phyloP scores from a whole-genome alignment of 2,329 filamentous ascomycete genomes.

The Fusarium buharicum region DNA sequence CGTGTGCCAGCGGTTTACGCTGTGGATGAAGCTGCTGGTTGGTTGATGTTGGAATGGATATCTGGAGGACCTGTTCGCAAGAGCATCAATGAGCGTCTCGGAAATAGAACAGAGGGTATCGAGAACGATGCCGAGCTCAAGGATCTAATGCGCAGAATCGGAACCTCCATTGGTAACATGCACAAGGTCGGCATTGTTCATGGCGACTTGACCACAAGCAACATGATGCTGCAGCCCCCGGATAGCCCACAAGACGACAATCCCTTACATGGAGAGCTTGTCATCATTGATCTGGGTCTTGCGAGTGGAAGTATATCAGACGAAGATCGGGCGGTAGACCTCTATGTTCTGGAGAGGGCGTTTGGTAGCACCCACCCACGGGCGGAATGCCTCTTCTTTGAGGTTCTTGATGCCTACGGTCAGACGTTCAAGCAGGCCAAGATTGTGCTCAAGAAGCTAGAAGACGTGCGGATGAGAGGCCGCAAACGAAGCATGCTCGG shows the following conservation, averaged over 20 bases:
- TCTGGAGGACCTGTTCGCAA: conserved; percentile 76
- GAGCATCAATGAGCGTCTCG: conserved; percentile 75
- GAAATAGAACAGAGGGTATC: conserved; percentile 53
- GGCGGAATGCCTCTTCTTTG: conserved; percentile 78
- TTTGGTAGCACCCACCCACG: conserved; percentile 95
- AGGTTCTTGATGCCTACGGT: conserved; percentile 79
- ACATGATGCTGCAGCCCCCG: conserved; percentile 80
- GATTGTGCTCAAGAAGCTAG: conserved; percentile 80
- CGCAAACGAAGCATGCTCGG: conserved; percentile 98
- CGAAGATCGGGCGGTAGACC: conserved; percentile 93
- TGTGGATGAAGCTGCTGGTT: conserved; percentile 70
- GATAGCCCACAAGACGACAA: conserved; percentile 37
- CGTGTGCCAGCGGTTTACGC: conserved; percentile 84
- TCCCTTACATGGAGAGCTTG: conserved; percentile 74
- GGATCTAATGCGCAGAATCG: conserved; percentile 75
- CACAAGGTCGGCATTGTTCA: conserved; percentile 90
- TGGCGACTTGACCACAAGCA: conserved; percentile 96
- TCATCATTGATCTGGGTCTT: conserved; percentile 94
- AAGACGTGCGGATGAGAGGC: conserved; percentile 92
- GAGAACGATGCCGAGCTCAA: conserved; percentile 63
- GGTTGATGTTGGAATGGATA: conserved; percentile 88
- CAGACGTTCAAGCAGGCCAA: conserved; percentile 79
- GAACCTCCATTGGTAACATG: conserved; percentile 75
- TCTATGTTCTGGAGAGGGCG: conserved; percentile 94
- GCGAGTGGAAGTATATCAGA: conserved; percentile 83